Evolutionary conservation across 495 filamentous ascomycete genomes (phyloP).

Genomic region (Aspergillus mulundensis): DNA sequence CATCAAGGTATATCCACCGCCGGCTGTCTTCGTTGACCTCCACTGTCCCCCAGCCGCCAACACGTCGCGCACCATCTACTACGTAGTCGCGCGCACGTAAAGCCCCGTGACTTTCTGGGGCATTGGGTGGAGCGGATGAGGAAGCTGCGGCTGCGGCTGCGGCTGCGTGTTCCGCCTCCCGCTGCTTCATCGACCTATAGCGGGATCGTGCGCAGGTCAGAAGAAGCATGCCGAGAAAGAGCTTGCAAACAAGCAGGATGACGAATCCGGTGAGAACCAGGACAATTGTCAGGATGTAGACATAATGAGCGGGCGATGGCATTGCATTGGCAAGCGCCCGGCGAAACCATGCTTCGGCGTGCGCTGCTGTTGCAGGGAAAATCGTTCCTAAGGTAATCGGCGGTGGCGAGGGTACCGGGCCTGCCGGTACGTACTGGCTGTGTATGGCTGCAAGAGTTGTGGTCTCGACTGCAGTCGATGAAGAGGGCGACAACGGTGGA

Average conservation of each 20-base stretch:
- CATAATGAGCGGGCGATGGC: slow-evolving; percentile 41
- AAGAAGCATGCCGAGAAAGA: slow-evolving; percentile 78
- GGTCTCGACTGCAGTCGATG: slow-evolving; percentile 64
- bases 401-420: slow-evolving; percentile 25
- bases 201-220: slow-evolving; percentile 68
- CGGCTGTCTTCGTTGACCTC: slow-evolving; percentile 87
- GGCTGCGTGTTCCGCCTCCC: slow-evolving; percentile 51
- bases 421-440: slow-evolving; percentile 40
- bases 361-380: slow-evolving; percentile 33
- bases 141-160: slow-evolving; percentile 9
- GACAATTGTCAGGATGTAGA: slow-evolving; percentile 59
- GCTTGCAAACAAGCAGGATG: slow-evolving; percentile 70
- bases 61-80: slow-evolving; percentile 64
- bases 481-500: slow-evolving; percentile 68
- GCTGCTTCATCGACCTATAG: slow-evolving; percentile 73
- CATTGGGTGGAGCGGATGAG: slow-evolving; percentile 3
- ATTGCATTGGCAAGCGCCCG: slow-evolving; percentile 42
- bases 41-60: slow-evolving; percentile 77
- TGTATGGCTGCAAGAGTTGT: slow-evolving; percentile 60
- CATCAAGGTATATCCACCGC: slow-evolving; percentile 82
- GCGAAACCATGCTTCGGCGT: slow-evolving; percentile 35
- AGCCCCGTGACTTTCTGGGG: not conserved
- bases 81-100: slow-evolving; percentile 44
- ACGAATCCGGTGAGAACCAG: slow-evolving; percentile 76
- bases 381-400: slow-evolving; percentile 37